Evolutionary conservation across 2,329 filamentous ascomycete species (phyloP), one percentile per base, ranked within the genome.

Genomic region (Neofusicoccum kwambonambiense): DNA sequence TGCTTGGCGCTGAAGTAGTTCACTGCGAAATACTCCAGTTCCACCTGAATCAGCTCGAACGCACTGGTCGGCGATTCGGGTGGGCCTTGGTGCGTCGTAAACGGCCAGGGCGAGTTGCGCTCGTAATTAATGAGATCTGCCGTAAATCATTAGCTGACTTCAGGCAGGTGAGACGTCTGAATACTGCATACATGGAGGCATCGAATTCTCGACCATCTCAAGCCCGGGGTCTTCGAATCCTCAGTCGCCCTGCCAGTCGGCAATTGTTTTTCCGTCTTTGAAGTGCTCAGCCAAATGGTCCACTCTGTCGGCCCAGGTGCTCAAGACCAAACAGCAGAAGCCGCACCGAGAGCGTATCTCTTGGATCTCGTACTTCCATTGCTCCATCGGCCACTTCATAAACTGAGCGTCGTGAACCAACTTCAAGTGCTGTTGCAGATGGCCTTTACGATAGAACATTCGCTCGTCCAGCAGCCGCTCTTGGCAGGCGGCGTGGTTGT

Each of bases 391-490:
- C 47, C 19, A 31, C 13, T 69, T 68, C 0, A 66, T 64, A 19
- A 34, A 42, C 22, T 49, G 27, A 17, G n/a, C 45, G 7, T 67
- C 64, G 35, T 74, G 72, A 4, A 74, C 71, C 3, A 73, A 58
- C n/a, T 68, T 66, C 5, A 73, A 47, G 39, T 74, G 72, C 47
- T 74, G 72, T 3, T 68, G 68, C 0, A 74, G 45, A 44, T 74
- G 72, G n/a, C 73, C 72, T 65, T 73, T 73, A 0, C 72, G 65
- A 22, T 73, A 68, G 35, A 74, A 74, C 1, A 69, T 74, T 2
- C 72, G 71, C 44, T 70, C 71, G 4, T 69, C 68, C 6, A 70
- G 47, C n/a, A 51, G 66, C 5, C 69, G 67, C 9, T 70, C 70
- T 11, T 68, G 68, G 45, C 72, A 74, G 3, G 66, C 68, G 2